Conservation (phyloP, 331 rosid genomes). For the Ulmus americana region DNA sequence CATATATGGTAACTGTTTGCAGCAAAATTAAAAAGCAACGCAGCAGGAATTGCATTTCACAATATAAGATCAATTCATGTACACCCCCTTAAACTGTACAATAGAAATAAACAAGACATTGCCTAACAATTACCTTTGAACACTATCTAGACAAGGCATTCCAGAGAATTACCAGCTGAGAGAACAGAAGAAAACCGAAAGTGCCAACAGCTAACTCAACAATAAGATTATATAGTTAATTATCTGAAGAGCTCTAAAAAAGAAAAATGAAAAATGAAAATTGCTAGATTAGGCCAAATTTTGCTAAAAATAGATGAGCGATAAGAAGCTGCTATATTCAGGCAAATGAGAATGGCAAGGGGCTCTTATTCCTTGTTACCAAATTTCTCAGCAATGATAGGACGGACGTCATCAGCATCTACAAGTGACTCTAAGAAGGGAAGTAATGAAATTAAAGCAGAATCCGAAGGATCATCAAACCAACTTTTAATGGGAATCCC, state of each 20-base stretch:
- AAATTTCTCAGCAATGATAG: constrained; percentile 75
- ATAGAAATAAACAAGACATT: constrained; percentile 31
- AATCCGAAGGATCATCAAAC: constrained; percentile 90
- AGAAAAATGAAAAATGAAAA: constrained; percentile 22
- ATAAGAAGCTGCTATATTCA: constrained; percentile 49
- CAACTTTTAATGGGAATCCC: constrained; percentile 99
- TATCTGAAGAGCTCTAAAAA: constrained; percentile 40
- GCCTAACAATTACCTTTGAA: constrained; percentile 67
- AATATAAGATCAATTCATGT: constrained; percentile 46
- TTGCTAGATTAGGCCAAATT: constrained; percentile 43
- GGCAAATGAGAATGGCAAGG: constrained; percentile 45
- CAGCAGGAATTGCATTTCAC: constrained; percentile 51
- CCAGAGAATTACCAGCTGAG: constrained; percentile 50
- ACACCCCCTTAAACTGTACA: constrained; percentile 72
- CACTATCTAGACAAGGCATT: constrained; percentile 53
- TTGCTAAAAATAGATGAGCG: constrained; percentile 32
- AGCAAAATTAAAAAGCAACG: constrained; percentile 12
- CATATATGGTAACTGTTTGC: not conserved
- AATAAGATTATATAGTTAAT: constrained; percentile 58
- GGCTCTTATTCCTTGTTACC: constrained; percentile 84
- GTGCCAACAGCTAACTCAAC: constrained; percentile 48
- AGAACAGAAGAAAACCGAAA: constrained; percentile 30
- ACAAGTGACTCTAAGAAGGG: constrained; percentile 94
- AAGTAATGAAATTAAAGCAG: constrained; percentile 79
- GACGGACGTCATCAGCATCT: constrained; percentile 93